Evolutionary conservation across 208 protist genomes (phyloP).

Genomic region (Leptomonas pyrrhocoris): DNA sequence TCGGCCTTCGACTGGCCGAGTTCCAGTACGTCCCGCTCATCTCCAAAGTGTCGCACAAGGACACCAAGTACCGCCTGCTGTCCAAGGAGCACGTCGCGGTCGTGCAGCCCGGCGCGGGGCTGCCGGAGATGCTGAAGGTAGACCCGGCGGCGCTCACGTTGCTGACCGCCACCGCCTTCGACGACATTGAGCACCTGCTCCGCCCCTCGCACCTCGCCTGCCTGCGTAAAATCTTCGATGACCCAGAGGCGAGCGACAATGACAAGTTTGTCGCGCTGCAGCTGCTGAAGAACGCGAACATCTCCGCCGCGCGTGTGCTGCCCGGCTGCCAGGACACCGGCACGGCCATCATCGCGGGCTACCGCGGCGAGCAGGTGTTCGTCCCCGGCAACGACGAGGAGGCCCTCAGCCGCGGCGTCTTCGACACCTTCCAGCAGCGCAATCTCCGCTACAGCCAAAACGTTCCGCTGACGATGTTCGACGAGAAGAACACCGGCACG

Average conservation of each 20-base stretch:
- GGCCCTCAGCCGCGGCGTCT: slow-evolving; percentile 94
- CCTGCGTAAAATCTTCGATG: slow-evolving; percentile 95
- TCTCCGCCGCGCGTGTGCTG: slow-evolving; percentile 89
- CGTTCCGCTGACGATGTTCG: slow-evolving; percentile 95
- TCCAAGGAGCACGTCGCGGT: slow-evolving; percentile 89
- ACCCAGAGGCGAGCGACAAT: slow-evolving; percentile 96
- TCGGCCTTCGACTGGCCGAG: slow-evolving; percentile 35
- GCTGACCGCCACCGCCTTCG: slow-evolving; percentile 89
- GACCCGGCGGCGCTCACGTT: slow-evolving; percentile 88
- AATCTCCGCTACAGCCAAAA: slow-evolving; percentile 97
- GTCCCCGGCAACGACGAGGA: slow-evolving; percentile 94
- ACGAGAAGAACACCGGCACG: slow-evolving; percentile 96
- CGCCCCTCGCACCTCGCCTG: slow-evolving; percentile 93
- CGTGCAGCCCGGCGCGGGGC: slow-evolving; percentile 47
- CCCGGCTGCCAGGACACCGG: slow-evolving; percentile 97
- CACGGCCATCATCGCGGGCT: slow-evolving; percentile 96
- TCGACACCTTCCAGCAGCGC: slow-evolving; percentile 92
- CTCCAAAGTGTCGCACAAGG: slow-evolving; percentile 67
- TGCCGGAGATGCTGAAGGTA: slow-evolving; percentile 87
- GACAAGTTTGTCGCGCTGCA: slow-evolving; percentile 97
- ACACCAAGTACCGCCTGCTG: slow-evolving; percentile 78
- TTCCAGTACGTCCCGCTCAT: slow-evolving; percentile 86
- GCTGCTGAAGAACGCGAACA: slow-evolving; percentile 97
- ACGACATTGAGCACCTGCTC: slow-evolving; percentile 95
- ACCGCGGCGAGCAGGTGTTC: slow-evolving; percentile 95